These are phyloP conservation scores for Perkinsela sp. DNA, from an alignment of 208 protist species.

Conservation along the genomic window DNA sequence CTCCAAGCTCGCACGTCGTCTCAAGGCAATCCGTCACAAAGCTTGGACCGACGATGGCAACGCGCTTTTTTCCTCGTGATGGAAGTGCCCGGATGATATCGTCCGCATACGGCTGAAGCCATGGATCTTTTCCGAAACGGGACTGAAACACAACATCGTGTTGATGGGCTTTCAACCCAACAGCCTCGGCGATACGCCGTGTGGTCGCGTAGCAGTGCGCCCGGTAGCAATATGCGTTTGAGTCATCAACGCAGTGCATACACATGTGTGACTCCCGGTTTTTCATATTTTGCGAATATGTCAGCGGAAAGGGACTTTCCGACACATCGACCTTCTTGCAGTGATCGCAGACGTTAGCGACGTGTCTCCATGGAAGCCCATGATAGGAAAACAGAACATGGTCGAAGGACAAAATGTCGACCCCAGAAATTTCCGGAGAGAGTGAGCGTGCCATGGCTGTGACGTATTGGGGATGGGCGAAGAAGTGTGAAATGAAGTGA, in stretches of 20 bases:
- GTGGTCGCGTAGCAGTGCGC: slow-evolving; percentile 3
- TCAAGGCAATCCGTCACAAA: slow-evolving; percentile 10
- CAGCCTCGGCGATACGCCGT: neutral
- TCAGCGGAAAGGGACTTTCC: neutral
- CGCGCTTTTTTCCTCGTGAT: slow-evolving; percentile 1
- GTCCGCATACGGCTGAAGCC: slow-evolving; percentile 11
- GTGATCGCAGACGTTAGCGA: neutral
- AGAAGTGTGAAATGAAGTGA: slow-evolving; percentile 14
- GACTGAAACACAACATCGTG: slow-evolving; percentile 9
- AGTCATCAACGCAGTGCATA: neutral
- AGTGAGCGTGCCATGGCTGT: slow-evolving; percentile 7
- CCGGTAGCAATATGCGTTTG: slow-evolving; percentile 1
- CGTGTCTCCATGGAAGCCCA: slow-evolving; percentile 1
- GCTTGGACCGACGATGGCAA: slow-evolving; percentile 6
- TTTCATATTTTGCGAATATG: neutral
- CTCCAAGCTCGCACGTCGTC: slow-evolving; percentile 9
- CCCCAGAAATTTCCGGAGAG: neutral
- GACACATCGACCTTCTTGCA: neutral
- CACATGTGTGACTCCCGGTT: neutral
- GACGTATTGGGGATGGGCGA: slow-evolving; percentile 9
- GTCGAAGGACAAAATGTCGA: neutral
- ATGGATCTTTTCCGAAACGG: slow-evolving; percentile 12
- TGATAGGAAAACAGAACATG: slow-evolving; percentile 1
- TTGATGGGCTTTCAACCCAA: neutral
- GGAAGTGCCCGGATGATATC: slow-evolving; percentile 7